phyloP scores from a whole-genome alignment of 495 filamentous ascomycete genomes.

The Penicillium canescens region DNA sequence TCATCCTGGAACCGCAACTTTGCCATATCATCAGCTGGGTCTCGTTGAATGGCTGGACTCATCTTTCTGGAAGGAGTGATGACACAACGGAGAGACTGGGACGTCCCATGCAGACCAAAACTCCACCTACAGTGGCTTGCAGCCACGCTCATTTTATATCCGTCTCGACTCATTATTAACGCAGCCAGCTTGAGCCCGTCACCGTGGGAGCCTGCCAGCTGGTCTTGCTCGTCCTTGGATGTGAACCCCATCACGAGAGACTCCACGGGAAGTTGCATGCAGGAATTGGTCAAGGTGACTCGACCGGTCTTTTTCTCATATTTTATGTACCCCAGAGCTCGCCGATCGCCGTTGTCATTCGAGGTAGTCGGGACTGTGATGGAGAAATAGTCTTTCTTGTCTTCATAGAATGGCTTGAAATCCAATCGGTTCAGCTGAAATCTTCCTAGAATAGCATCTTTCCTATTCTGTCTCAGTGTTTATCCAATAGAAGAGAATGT shows the following conservation, averaged over 20 bases:
- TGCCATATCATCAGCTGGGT: constrained; percentile 4
- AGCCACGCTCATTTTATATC: constrained; percentile 17
- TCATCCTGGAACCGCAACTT: constrained; percentile 8
- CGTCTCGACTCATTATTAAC: constrained; percentile 19
- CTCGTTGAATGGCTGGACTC: not conserved
- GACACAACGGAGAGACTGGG: not conserved
- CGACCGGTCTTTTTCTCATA: constrained; percentile 11
- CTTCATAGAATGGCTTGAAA: too few species aligned
- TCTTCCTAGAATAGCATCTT: not conserved
- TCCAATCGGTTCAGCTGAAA: too few species aligned
- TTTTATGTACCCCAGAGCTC: constrained; percentile 10
- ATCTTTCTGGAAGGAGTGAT: not conserved
- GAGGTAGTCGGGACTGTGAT: too few species aligned
- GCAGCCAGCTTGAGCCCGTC: constrained; percentile 32
- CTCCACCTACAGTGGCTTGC: constrained; percentile 18
- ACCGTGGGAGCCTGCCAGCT: constrained; percentile 20
- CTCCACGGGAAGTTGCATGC: constrained; percentile 6
- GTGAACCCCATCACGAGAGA: constrained; percentile 6
- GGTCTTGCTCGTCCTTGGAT: not conserved
- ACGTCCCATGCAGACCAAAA: constrained; percentile 9
- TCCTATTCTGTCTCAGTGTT: not conserved
- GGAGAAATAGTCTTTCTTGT: too few species aligned
- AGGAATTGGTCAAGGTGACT: constrained; percentile 10
- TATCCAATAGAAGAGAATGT: not conserved
- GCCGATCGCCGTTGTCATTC: too few species aligned